Conservation (phyloP, 2,329 filamentous ascomycete species). For the Fusarium tricinctum region DNA sequence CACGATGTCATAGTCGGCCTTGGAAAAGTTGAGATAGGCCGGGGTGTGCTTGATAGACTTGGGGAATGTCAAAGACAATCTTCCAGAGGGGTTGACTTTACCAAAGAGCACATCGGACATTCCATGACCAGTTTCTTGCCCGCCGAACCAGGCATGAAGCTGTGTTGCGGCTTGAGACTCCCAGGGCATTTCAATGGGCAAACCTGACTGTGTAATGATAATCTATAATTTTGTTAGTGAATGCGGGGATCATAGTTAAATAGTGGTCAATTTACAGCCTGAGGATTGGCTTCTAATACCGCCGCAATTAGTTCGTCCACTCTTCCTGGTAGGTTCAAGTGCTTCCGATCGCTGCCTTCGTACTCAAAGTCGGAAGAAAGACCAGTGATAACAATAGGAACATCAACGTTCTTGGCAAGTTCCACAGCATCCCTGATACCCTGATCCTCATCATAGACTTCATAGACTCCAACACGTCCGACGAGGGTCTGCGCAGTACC, state of each 20-base stretch:
- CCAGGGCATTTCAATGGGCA: constrained; percentile 62
- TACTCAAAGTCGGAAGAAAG: constrained; percentile 62
- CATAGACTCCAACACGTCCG: constrained; percentile 40
- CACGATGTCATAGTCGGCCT: constrained; percentile 73
- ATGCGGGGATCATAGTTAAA: accelerated
- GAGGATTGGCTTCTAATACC: constrained; percentile 69
- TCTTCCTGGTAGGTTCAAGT: constrained; percentile 72
- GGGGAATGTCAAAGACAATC: constrained; percentile 77
- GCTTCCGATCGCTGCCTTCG: constrained; percentile 76
- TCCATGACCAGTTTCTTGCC: constrained; percentile 48
- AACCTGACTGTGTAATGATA: constrained; percentile 57
- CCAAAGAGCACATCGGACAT: constrained; percentile 49
- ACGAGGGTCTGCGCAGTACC: constrained; percentile 40
- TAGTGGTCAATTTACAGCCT: constrained; percentile 64
- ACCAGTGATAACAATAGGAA: constrained; percentile 68
- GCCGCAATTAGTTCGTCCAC: constrained; percentile 71
- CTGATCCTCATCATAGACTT: constrained; percentile 45
- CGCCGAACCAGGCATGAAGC: constrained; percentile 49
- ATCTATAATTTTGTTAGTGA: constrained; percentile 9
- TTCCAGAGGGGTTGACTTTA: constrained; percentile 59
- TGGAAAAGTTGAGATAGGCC: constrained; percentile 75
- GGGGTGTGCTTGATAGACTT: constrained; percentile 74
- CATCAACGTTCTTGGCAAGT: constrained; percentile 59
- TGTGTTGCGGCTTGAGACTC: constrained; percentile 52
- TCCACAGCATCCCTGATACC: constrained; percentile 53